A percentile compares a stretch with the other conserved stretches of the same genome.
Conservation (phyloP, 208 protist genomes). For the Naegleria gruberi region DNA sequence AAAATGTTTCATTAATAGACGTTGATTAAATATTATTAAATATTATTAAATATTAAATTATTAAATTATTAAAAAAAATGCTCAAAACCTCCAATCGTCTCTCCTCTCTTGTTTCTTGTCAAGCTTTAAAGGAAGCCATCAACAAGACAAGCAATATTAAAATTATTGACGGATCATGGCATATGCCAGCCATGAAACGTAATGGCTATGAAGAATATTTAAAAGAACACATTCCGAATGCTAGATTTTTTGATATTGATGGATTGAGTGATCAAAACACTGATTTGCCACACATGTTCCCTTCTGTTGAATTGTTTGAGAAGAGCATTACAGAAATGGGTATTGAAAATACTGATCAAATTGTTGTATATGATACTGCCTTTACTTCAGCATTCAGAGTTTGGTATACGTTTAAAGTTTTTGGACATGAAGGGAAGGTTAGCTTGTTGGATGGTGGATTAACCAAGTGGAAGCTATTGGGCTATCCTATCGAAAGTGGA, state of each 20-base stretch:
- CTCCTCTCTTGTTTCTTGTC: not conserved
- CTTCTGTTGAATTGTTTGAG: not conserved
- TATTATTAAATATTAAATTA: too few relatives aligned
- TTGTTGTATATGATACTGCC: slow-evolving; percentile 6
- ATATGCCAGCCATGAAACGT: not conserved
- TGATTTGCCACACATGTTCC: not conserved
- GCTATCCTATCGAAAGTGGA: not conserved
- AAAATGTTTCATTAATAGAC: too few relatives aligned
- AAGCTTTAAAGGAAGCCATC: not conserved
- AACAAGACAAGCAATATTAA: not conserved
- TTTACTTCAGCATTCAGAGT: not conserved
- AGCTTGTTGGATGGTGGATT: not conserved
- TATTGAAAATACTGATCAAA: not conserved
- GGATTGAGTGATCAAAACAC: not conserved
- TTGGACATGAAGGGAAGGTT: not conserved
- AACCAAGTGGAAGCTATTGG: not conserved
- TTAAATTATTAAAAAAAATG: too few relatives aligned
- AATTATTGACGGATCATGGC: not conserved
- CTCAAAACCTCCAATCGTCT: not conserved
- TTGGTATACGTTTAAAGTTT: not conserved
- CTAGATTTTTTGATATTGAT: slow-evolving; percentile 9
- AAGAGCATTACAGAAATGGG: not conserved
- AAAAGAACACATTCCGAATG: not conserved
- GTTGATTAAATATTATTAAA: too few relatives aligned
- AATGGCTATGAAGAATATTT: not conserved